phyloP scores from a whole-genome alignment of 1,284 basidiomycete species.

The Hymenochaete sp. region DNA sequence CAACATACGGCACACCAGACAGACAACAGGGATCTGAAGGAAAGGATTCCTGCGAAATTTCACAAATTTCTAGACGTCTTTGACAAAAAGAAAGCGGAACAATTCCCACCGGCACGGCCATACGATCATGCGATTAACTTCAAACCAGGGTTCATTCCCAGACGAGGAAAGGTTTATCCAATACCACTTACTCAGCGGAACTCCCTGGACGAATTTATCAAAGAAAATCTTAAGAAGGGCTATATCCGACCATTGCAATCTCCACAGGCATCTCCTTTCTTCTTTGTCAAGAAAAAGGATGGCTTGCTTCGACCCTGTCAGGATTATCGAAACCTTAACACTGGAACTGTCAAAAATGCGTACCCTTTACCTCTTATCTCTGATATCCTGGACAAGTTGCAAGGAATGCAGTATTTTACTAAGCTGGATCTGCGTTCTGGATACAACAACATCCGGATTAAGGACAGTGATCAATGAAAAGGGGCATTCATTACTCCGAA shows the following conservation, averaged over 20 bases:
- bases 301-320: constrained; percentile 31
- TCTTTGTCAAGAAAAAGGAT: constrained; percentile 42
- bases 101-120: not conserved
- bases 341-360: constrained; percentile 29
- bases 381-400: not conserved
- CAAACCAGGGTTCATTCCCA: not conserved
- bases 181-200: not conserved
- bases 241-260: constrained; percentile 26
- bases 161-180: constrained; percentile 1
- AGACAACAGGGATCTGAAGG: too few relatives aligned
- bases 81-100: not conserved
- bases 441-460: constrained; percentile 21
- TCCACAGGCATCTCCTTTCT: constrained; percentile 31
- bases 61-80: not conserved
- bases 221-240: constrained; percentile 1
- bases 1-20: too few relatives aligned
- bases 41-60: too few relatives aligned
- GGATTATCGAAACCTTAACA: constrained; percentile 37
- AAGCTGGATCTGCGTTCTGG: constrained; percentile 27
- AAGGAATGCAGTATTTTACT: constrained; percentile 22
- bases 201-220: not conserved
- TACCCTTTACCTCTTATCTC: constrained; percentile 28
- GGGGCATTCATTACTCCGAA: constrained; percentile 24
- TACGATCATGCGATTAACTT: constrained; percentile 2
- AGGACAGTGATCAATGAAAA: constrained; percentile 18